These are phyloP conservation scores for Larix kaempferi DNA, from an alignment of 75 land plant genomes.

Conservation along the genomic window DNA sequence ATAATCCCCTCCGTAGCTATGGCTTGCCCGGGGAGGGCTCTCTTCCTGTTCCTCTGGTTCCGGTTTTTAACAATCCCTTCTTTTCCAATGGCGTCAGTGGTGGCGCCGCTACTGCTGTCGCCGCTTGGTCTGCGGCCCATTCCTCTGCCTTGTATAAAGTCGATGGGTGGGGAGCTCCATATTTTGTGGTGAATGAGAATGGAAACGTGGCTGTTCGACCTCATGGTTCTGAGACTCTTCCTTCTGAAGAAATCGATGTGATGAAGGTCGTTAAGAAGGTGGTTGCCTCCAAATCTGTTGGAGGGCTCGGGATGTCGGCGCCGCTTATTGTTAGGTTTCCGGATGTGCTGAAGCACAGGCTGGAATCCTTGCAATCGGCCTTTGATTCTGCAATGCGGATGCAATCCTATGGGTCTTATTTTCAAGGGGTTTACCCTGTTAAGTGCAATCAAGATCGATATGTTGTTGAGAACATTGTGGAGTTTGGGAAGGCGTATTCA, in stretches of 20 bases:
- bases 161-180: constrained; percentile 86
- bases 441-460: constrained; percentile 93
- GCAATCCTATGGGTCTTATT: constrained; percentile 50
- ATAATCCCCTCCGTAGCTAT: constrained; percentile 1
- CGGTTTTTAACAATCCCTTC: constrained; percentile 10
- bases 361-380: constrained; percentile 76
- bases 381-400: constrained; percentile 58
- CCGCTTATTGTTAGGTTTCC: constrained; percentile 84
- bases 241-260: constrained; percentile 78
- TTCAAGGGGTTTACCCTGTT: constrained; percentile 94
- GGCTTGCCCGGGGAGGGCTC: constrained; percentile 29
- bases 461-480: constrained; percentile 84
- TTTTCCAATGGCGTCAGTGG: neutral
- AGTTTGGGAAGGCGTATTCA: constrained; percentile 46
- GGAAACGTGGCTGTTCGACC: constrained; percentile 77
- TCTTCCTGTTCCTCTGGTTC: constrained; percentile 34
- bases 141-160: constrained; percentile 61
- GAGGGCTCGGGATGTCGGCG: constrained; percentile 48
- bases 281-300: constrained; percentile 33
- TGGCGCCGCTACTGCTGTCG: constrained; percentile 4
- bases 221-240: constrained; percentile 46
- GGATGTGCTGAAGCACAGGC: constrained; percentile 70
- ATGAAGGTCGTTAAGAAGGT: constrained; percentile 64
- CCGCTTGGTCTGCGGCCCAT: constrained; percentile 31
- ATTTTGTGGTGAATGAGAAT: constrained; percentile 62